Percentiles rank a stretch among this genome's conserved stretches.
Conservation (phyloP, 768 basidiomycete genomes). For the Russula compacta region DNA sequence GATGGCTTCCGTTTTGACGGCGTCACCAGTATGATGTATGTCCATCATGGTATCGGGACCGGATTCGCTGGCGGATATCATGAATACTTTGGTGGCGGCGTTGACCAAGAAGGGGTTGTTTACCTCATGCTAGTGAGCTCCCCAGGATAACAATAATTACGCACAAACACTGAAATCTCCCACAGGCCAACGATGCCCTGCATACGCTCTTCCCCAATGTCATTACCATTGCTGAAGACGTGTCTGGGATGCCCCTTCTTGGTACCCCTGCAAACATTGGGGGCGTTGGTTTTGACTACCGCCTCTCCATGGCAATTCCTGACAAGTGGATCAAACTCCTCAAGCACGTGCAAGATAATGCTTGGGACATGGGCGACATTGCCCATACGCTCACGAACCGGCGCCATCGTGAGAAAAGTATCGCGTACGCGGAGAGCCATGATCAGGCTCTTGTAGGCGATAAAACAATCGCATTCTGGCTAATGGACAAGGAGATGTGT, state of each 20-base stretch:
- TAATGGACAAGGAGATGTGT: constrained; percentile 99
- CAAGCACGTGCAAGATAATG: constrained; percentile 80
- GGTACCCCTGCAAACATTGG: constrained; percentile 70
- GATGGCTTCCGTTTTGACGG: constrained; percentile 99
- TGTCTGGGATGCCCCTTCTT: constrained; percentile 97
- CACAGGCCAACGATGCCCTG: constrained; percentile 84
- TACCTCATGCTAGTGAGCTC: constrained; percentile 91
- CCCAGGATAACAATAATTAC: neutral
- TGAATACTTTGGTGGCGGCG: constrained; percentile 86
- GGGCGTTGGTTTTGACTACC: constrained; percentile 96
- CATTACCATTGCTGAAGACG: constrained; percentile 96
- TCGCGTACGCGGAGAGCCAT: constrained; percentile 92
- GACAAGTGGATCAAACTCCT: constrained; percentile 99
- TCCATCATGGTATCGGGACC: constrained; percentile 94
- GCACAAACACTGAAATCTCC: constrained; percentile 2
- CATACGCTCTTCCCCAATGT: constrained; percentile 70
- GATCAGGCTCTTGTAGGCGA: constrained; percentile 98
- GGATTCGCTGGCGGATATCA: constrained; percentile 98
- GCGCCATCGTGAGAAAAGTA: constrained; percentile 80
- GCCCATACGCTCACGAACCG: constrained; percentile 87
- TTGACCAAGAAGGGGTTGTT: constrained; percentile 83
- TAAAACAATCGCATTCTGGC: constrained; percentile 98
- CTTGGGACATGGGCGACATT: constrained; percentile 84
- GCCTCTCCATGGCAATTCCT: constrained; percentile 95
- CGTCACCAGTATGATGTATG: constrained; percentile 99